phyloP scores from a whole-genome alignment of 768 basidiomycete genomes.

The Leccinum incarnatum region DNA sequence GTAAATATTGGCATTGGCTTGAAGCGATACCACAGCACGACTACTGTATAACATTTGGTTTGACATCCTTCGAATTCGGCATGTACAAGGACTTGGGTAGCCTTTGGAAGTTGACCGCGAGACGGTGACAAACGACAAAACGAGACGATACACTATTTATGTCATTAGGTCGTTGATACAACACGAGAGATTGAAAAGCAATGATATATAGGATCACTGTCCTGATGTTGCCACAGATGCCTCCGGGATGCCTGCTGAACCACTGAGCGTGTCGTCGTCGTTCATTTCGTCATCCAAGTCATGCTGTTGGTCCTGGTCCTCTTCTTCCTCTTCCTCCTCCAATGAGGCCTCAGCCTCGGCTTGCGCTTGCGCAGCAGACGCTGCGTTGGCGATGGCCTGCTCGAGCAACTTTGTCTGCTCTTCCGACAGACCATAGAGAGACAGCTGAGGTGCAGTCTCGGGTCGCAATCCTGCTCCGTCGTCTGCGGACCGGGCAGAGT shows the following conservation, averaged over 20 bases:
- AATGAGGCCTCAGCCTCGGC: constrained; percentile 76
- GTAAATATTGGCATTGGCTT: constrained; percentile 28
- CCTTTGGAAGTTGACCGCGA: constrained; percentile 6
- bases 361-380: constrained; percentile 71
- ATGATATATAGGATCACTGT: constrained; percentile 23
- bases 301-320: constrained; percentile 38
- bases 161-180: constrained; percentile 22
- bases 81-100: constrained; percentile 8
- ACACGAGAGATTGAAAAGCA: constrained; percentile 3
- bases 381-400: constrained; percentile 71
- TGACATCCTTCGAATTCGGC: constrained; percentile 16
- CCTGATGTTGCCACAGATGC: constrained; percentile 2
- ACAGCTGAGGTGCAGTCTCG: constrained; percentile 41
- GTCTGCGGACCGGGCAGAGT: constrained; percentile 5
- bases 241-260: constrained; percentile 9
- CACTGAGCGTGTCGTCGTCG: constrained; percentile 3
- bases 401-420: constrained; percentile 70
- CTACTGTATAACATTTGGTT: constrained; percentile 26
- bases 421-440: constrained; percentile 69
- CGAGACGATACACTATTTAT: constrained; percentile 25
- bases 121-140: background rate
- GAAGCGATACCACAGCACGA: constrained; percentile 19
- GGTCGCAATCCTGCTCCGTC: constrained; percentile 3
- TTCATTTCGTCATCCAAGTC: constrained; percentile 18
- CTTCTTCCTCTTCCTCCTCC: constrained; percentile 61